phyloP scores from a whole-genome alignment of 2,329 filamentous ascomycete species.

The Xylaria sp. region DNA sequence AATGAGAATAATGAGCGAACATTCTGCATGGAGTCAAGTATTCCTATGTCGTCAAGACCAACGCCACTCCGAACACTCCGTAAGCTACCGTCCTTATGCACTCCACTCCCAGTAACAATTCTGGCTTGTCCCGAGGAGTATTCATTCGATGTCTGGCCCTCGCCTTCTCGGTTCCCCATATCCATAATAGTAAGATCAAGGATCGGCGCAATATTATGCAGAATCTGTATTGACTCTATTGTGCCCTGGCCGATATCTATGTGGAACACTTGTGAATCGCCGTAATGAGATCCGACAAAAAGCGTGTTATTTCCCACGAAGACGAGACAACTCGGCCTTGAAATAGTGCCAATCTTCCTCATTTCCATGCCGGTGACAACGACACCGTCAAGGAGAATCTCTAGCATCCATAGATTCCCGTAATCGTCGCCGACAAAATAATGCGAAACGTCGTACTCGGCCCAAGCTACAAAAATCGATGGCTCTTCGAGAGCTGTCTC shows the following conservation, averaged over 20 bases:
- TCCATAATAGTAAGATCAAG: slow-evolving; percentile 97
- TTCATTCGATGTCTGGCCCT: slow-evolving; percentile 79
- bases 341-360: slow-evolving; percentile 71
- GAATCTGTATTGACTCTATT: slow-evolving; percentile 76
- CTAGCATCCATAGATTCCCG: slow-evolving; percentile 84
- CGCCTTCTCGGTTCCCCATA: slow-evolving; percentile 84
- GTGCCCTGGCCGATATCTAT: slow-evolving; percentile 49
- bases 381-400: slow-evolving; percentile 73
- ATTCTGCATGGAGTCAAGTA: slow-evolving; percentile 81
- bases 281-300: slow-evolving; percentile 92
- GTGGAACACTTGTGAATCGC: slow-evolving; percentile 83
- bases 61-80: slow-evolving; percentile 94
- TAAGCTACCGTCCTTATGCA: slow-evolving; percentile 86
- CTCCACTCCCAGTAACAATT: slow-evolving; percentile 92
- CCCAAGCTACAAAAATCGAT: slow-evolving; percentile 92
- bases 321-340: slow-evolving; percentile 80
- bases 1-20: slow-evolving; percentile 79
- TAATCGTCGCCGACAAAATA: slow-evolving; percentile 95
- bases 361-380: slow-evolving; percentile 79
- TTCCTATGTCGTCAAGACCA: slow-evolving; percentile 85
- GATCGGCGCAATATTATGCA: slow-evolving; percentile 89
- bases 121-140: slow-evolving; percentile 95
- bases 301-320: slow-evolving; percentile 79
- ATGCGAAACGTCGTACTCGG: slow-evolving; percentile 79
- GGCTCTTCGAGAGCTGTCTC: slow-evolving; percentile 74